A percentile compares a stretch with the other conserved stretches of the same genome.
Evolutionary conservation across 352 stramenopile genomes (phyloP).

Genomic region (Pythium diclinum): DNA sequence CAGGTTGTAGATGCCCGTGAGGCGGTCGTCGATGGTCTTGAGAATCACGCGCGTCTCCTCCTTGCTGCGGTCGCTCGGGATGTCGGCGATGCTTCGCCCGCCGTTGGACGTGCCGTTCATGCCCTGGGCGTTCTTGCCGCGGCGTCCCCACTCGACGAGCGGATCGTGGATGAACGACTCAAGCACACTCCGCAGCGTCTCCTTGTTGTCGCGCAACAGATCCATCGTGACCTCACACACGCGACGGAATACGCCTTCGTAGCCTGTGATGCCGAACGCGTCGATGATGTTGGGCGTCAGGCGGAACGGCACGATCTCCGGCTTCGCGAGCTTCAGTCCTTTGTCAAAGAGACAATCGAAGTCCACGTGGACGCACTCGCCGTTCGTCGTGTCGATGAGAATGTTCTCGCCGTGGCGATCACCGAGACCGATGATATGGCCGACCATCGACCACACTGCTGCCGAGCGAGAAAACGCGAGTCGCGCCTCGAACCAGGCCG

Average conservation of each 20-base stretch:
- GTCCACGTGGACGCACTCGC: slow-evolving; percentile 99
- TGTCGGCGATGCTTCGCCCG: slow-evolving; percentile 41
- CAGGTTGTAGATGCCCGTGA: slow-evolving; percentile 93
- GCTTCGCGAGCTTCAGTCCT: slow-evolving; percentile 92
- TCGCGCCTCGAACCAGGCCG: slow-evolving; percentile 97
- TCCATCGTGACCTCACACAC: slow-evolving; percentile 91
- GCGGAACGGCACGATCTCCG: slow-evolving; percentile 99
- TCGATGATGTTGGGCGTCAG: slow-evolving; percentile 99
- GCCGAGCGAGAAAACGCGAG: slow-evolving; percentile 79
- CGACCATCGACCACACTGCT: slow-evolving; percentile 97
- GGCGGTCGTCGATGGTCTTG: slow-evolving; percentile 88
- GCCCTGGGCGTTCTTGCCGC: slow-evolving; percentile 64
- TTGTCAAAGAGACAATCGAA: slow-evolving; percentile 99
- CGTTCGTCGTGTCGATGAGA: slow-evolving; percentile 95
- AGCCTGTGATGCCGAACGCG: slow-evolving; percentile 97
- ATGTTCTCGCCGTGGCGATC: slow-evolving; percentile 99
- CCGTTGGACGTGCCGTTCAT: slow-evolving; percentile 25
- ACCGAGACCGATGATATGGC: slow-evolving; percentile 92
- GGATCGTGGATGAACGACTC: slow-evolving; percentile 99
- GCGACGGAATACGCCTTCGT: slow-evolving; percentile 93
- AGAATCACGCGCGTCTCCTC: slow-evolving; percentile 86
- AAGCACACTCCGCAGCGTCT: slow-evolving; percentile 97
- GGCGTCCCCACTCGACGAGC: slow-evolving; percentile 88
- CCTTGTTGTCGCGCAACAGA: slow-evolving; percentile 94
- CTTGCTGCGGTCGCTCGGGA: slow-evolving; percentile 76